phyloP scores from a whole-genome alignment of 2,329 filamentous ascomycete species.

The Cryphonectria japonica region DNA sequence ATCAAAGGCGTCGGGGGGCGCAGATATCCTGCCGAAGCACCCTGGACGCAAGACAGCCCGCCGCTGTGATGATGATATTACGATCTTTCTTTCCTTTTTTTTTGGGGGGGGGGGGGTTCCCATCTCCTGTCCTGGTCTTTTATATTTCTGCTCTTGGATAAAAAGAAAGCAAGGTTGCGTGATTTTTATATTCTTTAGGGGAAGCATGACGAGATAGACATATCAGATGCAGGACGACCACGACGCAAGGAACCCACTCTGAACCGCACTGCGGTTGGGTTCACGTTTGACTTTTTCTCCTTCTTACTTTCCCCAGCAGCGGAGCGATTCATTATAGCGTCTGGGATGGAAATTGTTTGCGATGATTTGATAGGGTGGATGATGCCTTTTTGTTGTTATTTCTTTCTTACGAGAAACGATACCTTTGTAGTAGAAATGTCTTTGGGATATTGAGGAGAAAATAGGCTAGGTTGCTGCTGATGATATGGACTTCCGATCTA shows the following conservation, averaged over 20 bases:
- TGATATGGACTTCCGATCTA: too few relatives aligned
- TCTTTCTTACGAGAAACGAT: background rate
- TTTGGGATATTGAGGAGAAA: too few relatives aligned
- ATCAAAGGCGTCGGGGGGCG: conserved; percentile 43
- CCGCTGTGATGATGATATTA: conserved; percentile 5
- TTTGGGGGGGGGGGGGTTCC: too few relatives aligned
- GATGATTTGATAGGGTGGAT: background rate
- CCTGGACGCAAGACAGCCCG: conserved; percentile 24
- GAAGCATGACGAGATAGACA: background rate
- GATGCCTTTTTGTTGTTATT: background rate
- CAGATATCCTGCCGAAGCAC: conserved; percentile 43
- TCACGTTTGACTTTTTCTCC: background rate
- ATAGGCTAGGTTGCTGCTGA: too few relatives aligned
- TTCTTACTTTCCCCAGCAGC: background rate
- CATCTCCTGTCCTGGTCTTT: background rate
- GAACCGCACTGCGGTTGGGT: background rate
- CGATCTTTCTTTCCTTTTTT: background rate
- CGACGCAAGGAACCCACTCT: background rate
- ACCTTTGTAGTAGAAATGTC: too few relatives aligned
- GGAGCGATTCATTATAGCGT: background rate
- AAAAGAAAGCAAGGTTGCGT: background rate
- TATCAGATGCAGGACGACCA: background rate
- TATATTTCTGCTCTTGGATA: background rate
- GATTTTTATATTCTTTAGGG: background rate
- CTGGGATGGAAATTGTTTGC: background rate